Conservation (phyloP, 1,139 yeast genomes). For the Scheffersomyces quercinus region DNA sequence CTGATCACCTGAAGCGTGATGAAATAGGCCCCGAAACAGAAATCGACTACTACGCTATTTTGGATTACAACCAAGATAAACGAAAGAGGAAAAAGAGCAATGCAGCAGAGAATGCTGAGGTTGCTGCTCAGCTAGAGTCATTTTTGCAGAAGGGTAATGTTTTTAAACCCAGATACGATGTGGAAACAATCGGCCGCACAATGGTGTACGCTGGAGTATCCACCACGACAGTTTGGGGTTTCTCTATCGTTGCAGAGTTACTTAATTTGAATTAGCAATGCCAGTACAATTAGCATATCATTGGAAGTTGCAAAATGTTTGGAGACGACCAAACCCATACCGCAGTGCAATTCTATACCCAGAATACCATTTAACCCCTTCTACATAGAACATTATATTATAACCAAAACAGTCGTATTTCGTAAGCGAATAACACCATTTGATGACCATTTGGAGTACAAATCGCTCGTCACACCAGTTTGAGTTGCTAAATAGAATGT, state of each 20-base stretch:
- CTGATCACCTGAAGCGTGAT: conserved; percentile 26
- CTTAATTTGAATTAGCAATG: conserved; percentile 10
- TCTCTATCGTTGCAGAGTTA: conserved; percentile 24
- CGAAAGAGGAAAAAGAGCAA: conserved; percentile 1
- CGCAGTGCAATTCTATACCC: too few relatives aligned
- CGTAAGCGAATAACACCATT: too few relatives aligned
- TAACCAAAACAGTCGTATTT: not conserved
- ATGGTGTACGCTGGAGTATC: conserved; percentile 77
- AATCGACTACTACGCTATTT: conserved; percentile 45
- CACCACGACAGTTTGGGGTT: conserved; percentile 46
- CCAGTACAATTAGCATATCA: not conserved
- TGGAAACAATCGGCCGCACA: conserved; percentile 71
- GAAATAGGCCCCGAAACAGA: conserved; percentile 42
- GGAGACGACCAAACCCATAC: too few relatives aligned
- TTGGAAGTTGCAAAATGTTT: not conserved
- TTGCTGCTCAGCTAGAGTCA: conserved; percentile 6
- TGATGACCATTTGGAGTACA: too few relatives aligned
- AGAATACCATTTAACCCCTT: not conserved
- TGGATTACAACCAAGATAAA: conserved; percentile 28
- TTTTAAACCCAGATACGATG: conserved; percentile 61
- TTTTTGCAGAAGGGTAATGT: conserved; percentile 35
- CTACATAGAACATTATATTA: not conserved
- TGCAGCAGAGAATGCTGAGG: conserved; percentile 5
- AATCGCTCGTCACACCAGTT: too few relatives aligned
- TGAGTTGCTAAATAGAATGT: too few relatives aligned